Conservation (phyloP, 805 yeast genomes). For the Wickerhamomyces bovis region DNA sequence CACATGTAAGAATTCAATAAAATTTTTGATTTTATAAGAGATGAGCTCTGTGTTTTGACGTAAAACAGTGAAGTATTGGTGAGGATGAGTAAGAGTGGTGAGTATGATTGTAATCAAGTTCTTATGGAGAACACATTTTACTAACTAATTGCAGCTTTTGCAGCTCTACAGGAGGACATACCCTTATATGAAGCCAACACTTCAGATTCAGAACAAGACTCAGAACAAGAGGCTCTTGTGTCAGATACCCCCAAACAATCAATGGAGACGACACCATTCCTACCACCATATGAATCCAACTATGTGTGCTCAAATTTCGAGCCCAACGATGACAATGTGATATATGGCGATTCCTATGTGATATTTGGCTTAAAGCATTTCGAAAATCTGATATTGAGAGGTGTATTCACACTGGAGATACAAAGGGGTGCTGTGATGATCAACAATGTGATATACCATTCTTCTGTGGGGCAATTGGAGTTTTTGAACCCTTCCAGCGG, state of each 20-base stretch:
- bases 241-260: not conserved
- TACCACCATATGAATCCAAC: conserved; percentile 8
- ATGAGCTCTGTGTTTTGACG: not conserved
- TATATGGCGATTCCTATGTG: conserved; percentile 27
- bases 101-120: not conserved
- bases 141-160: conserved; percentile 12
- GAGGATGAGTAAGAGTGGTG: conserved; percentile 11
- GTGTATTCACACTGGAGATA: conserved; percentile 39
- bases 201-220: conserved; percentile 14
- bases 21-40: not conserved
- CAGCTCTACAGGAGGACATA: conserved; percentile 15
- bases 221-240: not conserved
- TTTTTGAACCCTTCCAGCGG: conserved; percentile 30
- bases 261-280: not conserved
- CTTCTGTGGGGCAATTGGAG: conserved; percentile 22
- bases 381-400: conserved; percentile 40
- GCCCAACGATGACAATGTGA: conserved; percentile 33
- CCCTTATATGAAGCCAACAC: conserved; percentile 20
- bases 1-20: not conserved
- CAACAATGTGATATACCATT: conserved; percentile 34
- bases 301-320: conserved; percentile 31
- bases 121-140: not conserved
- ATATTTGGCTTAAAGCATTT: conserved; percentile 37
- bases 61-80: no score
- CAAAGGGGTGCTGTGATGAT: conserved; percentile 42